These are phyloP conservation scores for Immersiella caudata DNA, from an alignment of 495 filamentous ascomycete species.

Conservation along the genomic window DNA sequence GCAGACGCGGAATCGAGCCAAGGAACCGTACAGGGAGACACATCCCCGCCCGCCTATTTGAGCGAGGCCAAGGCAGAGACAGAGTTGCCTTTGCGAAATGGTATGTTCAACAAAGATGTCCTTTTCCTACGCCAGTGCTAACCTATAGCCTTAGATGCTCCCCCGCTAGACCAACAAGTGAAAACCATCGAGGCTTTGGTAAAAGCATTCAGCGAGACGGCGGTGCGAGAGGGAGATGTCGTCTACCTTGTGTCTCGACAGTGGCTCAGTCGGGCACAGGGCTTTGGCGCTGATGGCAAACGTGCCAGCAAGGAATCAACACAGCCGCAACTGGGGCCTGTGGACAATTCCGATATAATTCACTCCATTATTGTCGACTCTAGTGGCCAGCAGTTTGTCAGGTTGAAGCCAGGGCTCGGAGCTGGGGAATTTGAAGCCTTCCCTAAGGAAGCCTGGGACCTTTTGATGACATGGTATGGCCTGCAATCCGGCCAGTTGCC, in stretches of 20 bases:
- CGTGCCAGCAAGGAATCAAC: slow-evolving; percentile 61
- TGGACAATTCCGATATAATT: slow-evolving; percentile 82
- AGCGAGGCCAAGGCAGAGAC: neutral
- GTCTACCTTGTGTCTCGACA: slow-evolving; percentile 76
- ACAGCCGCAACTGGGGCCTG: slow-evolving; percentile 72
- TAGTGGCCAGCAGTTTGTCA: slow-evolving; percentile 64
- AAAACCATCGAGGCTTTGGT: slow-evolving; percentile 66
- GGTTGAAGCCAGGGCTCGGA: slow-evolving; percentile 72
- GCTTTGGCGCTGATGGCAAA: slow-evolving; percentile 60
- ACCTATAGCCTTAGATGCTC: slow-evolving; percentile 37
- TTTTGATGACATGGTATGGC: slow-evolving; percentile 81
- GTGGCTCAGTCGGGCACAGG: slow-evolving; percentile 78
- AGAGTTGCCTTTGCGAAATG: slow-evolving; percentile 31
- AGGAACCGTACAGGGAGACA: slow-evolving; percentile 8
- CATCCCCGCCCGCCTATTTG: neutral
- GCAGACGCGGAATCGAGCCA: slow-evolving; percentile 19
- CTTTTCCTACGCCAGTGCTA: neutral
- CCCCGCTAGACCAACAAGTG: slow-evolving; percentile 78
- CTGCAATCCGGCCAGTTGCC: slow-evolving; percentile 67
- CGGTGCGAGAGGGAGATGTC: slow-evolving; percentile 67
- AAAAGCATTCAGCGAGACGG: slow-evolving; percentile 51
- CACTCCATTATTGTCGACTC: slow-evolving; percentile 50
- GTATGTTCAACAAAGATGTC: slow-evolving; percentile 17
- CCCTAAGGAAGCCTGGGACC: slow-evolving; percentile 76
- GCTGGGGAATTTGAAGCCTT: slow-evolving; percentile 75